phyloP scores from a whole-genome alignment of 2,329 filamentous ascomycete species.

The Colletotrichum limetticola region DNA sequence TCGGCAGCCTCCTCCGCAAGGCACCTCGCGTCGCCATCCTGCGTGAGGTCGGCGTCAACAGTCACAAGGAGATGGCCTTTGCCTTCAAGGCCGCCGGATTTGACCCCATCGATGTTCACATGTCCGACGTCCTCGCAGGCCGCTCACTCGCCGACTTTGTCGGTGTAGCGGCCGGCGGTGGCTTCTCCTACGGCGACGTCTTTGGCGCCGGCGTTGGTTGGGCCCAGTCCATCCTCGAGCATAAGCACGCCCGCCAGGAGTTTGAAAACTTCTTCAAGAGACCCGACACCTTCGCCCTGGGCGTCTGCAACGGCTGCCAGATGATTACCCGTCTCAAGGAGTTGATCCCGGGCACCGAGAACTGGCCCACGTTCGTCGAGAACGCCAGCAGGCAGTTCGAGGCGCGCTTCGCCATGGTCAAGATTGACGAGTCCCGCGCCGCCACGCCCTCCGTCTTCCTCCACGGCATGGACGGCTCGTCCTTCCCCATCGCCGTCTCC shows the following conservation, averaged over 20 bases:
- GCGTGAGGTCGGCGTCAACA: slow-evolving; percentile 94
- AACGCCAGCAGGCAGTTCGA: slow-evolving; percentile 93
- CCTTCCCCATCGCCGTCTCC: slow-evolving; percentile 86
- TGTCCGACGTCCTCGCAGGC: slow-evolving; percentile 89
- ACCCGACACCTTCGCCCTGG: slow-evolving; percentile 89
- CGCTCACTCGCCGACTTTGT: slow-evolving; percentile 85
- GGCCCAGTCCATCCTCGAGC: slow-evolving; percentile 92
- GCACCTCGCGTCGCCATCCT: slow-evolving; percentile 87
- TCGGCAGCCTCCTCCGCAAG: slow-evolving; percentile 64
- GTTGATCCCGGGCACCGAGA: slow-evolving; percentile 83
- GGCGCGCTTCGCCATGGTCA: slow-evolving; percentile 86
- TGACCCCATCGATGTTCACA: slow-evolving; percentile 92
- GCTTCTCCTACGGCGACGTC: slow-evolving; percentile 91
- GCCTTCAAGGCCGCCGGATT: slow-evolving; percentile 94
- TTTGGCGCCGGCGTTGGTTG: slow-evolving; percentile 95
- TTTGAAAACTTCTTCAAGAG: slow-evolving; percentile 89
- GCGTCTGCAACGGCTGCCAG: slow-evolving; percentile 98
- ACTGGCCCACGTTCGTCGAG: slow-evolving; percentile 88
- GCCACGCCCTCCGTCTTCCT: slow-evolving; percentile 82
- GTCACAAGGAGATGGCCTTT: slow-evolving; percentile 97
- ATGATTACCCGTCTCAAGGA: slow-evolving; percentile 84
- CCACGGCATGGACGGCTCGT: slow-evolving; percentile 85
- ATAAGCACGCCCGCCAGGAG: slow-evolving; percentile 78
- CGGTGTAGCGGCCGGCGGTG: slow-evolving; percentile 93
- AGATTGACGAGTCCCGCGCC: slow-evolving; percentile 63